Evolutionary conservation across 2,329 filamentous ascomycete genomes (phyloP), one percentile per base, ranked within the genome.

Genomic region (Whalleya microplaca): DNA sequence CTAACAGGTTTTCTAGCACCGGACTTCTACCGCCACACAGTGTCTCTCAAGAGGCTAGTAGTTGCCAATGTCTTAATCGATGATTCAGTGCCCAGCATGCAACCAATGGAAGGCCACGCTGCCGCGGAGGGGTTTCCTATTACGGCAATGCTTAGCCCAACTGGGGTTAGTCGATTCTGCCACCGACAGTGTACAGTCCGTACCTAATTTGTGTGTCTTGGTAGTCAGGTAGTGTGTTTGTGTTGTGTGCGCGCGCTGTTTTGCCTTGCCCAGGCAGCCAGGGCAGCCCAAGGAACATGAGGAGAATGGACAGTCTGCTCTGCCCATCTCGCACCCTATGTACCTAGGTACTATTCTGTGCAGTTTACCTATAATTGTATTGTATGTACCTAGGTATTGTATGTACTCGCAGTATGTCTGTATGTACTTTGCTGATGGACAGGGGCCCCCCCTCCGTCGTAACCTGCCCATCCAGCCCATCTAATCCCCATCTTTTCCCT

Each of bases 131-230:
- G 53, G 27, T 55, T 63, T 21, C 60, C 58, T 52, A 41, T 58
- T 61, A 56, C 21, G 55, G 60, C 18, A n/a, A 14, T 50, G 48
- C 16, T 57, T 63, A 63, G 45, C 60, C 55, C 55, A 58, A 63
- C 57, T 61, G 45, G 56, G 60, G 44, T 58, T 63, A 61, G 60
- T 61, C 27, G 46, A 52, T 54, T 58, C 55, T 50, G 29, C 58
- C 60, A 58, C 52, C 58, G 57, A 63, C 55, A 63, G 57, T 63
- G 55, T 52, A 48, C 27, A 47, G 12, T 19, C n/a, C 21, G 12
- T 32, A 32, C n/a, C 45, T 37, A 23, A 19, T n/a, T 37, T 20
- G 45, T 41, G 37, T 42, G n/a, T 37, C 20, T 41, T 27, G n/a
- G n/a, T n/a, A n/a, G n/a, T n/a, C n/a, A n/a, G 46, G 20, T 16